Evolutionary conservation across 2,329 filamentous ascomycete species (phyloP).

Genomic region (Cryphonectria nitschkei): DNA sequence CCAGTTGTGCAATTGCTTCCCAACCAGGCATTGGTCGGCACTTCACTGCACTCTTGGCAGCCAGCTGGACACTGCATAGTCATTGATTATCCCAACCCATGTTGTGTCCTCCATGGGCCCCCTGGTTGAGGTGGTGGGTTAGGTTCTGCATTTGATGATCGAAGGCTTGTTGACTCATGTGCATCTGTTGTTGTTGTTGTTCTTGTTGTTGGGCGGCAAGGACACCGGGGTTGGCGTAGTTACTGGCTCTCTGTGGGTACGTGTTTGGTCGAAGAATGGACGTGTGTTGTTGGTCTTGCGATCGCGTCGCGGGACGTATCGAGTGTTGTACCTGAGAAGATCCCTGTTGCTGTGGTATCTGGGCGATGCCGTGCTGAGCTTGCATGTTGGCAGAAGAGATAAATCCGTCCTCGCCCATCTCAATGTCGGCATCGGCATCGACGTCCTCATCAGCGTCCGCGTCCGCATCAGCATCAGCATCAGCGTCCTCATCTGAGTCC

Average conservation of each 20-base stretch:
- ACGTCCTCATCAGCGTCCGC: conserved; percentile 19
- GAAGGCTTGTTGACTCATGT: conserved; percentile 25
- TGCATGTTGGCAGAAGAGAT: conserved; percentile 20
- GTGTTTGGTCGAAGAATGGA: conserved; percentile 17
- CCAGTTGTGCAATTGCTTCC: conserved; percentile 9
- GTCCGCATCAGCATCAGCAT: conserved; percentile 19
- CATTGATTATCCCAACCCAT: conserved; percentile 28
- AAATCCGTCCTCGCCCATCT: conserved; percentile 16
- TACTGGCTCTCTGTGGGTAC: conserved; percentile 17
- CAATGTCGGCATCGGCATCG: conserved; percentile 26
- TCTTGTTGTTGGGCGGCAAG: conserved; percentile 22
- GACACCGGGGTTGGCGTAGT: conserved; percentile 12
- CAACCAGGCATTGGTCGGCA: conserved; percentile 21
- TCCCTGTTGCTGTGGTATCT: conserved; percentile 16
- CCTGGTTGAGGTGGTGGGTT: conserved; percentile 21
- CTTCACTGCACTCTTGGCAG: conserved; percentile 13
- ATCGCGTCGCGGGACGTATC: conserved; percentile 1
- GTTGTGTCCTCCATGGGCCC: conserved; percentile 12
- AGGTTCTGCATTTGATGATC: conserved; percentile 21
- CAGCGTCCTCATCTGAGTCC: conserved; percentile 26
- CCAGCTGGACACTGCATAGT: conserved; percentile 24
- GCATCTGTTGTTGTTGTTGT: conserved; percentile 12
- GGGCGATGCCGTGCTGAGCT: conserved; percentile 11
- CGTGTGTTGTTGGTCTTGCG: conserved; percentile 20
- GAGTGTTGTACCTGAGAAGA: conserved; percentile 14